A percentile compares a stretch with the other conserved stretches of the same genome.
Conservation (phyloP, 2,329 filamentous ascomycete genomes). For the Colletotrichum aenigma region DNA sequence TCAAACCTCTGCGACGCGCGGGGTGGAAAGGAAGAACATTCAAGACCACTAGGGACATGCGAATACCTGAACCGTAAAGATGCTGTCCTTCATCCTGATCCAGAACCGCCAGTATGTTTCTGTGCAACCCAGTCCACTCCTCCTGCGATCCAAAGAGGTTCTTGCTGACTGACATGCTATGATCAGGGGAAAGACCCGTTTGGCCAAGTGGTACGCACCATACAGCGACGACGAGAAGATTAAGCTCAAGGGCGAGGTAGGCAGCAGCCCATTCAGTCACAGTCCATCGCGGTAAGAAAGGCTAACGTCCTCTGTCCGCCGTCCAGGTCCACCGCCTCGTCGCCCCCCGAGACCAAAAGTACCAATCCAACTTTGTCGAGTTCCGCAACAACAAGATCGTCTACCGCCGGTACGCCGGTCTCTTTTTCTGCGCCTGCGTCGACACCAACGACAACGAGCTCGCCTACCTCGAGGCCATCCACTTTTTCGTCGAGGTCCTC, state of each 20-base stretch:
- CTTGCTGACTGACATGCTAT: neutral
- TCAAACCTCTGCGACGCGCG: conserved; percentile 6
- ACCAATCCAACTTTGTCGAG: conserved; percentile 99
- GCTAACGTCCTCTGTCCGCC: neutral
- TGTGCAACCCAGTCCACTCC: neutral
- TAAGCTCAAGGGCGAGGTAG: conserved; percentile 95
- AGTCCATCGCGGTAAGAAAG: neutral
- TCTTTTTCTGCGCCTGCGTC: conserved; percentile 99
- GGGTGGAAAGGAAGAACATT: neutral
- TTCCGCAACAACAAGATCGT: conserved; percentile 94
- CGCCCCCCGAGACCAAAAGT: conserved; percentile 96
- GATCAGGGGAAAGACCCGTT: conserved; percentile 91
- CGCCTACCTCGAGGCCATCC: conserved; percentile 94
- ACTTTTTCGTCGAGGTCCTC: conserved; percentile 99
- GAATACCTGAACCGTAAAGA: conserved; percentile 22
- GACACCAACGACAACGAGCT: conserved; percentile 99
- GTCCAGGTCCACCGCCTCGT: conserved; percentile 93
- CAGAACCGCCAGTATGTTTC: conserved; percentile 76
- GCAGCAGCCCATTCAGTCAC: conserved; percentile 19
- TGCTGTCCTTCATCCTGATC: conserved; percentile 84
- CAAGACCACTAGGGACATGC: neutral
- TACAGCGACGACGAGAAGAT: conserved; percentile 99
- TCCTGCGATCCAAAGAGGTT: neutral
- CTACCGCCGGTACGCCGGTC: conserved; percentile 93
- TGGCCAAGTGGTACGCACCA: conserved; percentile 98